These are phyloP conservation scores for Xanthoconium purpureum DNA, from an alignment of 768 basidiomycete species.

Conservation along the genomic window DNA sequence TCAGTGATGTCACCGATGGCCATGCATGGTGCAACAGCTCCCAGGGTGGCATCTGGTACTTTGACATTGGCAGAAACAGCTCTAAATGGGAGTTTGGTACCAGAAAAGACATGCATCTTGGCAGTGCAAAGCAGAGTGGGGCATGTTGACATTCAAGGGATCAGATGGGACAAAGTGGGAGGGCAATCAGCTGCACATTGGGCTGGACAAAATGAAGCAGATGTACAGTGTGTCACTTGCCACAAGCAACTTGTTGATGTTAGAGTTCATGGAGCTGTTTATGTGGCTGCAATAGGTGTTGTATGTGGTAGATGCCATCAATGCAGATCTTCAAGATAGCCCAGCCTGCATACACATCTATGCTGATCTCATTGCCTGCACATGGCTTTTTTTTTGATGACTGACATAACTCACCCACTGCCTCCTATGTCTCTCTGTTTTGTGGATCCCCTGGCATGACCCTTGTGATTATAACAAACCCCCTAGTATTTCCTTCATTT, in stretches of 20 bases:
- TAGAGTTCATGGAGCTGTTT: constrained; percentile 73
- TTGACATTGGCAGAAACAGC: constrained; percentile 62
- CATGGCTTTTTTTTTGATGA: constrained; percentile 5
- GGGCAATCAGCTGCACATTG: constrained; percentile 48
- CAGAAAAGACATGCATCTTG: constrained; percentile 36
- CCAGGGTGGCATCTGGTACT: constrained; percentile 80
- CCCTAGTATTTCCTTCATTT: constrained; percentile 10
- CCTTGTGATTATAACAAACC: constrained; percentile 10
- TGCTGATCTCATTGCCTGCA: background rate
- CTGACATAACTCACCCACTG: background rate
- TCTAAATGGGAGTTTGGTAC: constrained; percentile 65
- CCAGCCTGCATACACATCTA: background rate
- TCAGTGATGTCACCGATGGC: constrained; percentile 50
- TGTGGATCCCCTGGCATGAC: constrained; percentile 9
- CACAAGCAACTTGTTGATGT: constrained; percentile 50
- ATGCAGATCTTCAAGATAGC: constrained; percentile 49
- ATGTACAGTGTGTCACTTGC: constrained; percentile 68
- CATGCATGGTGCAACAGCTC: constrained; percentile 85
- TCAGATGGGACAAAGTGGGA: constrained; percentile 45
- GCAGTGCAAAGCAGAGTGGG: constrained; percentile 25
- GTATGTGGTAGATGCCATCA: constrained; percentile 83
- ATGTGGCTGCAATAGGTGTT: constrained; percentile 84
- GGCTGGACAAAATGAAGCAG: constrained; percentile 49
- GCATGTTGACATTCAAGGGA: constrained; percentile 38
- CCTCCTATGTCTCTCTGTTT: background rate